Evolutionary conservation across 2,329 filamentous ascomycete species (phyloP).

Genomic region (Fusarium sp.): DNA sequence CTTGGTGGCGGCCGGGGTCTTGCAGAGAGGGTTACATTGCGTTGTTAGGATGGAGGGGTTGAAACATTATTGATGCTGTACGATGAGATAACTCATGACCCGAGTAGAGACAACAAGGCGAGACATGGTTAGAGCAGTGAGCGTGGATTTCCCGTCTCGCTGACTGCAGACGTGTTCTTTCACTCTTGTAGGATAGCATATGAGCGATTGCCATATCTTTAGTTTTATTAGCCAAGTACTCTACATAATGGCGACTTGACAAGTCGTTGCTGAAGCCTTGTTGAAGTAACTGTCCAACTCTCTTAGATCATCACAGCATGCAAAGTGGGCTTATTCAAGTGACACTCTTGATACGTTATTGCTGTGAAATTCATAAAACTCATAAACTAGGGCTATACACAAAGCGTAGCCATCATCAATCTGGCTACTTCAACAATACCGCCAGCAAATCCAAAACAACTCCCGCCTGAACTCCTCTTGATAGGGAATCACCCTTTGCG

Average conservation of each 20-base stretch:
- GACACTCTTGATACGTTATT: slow-evolving; percentile 42
- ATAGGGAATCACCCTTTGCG: slow-evolving; percentile 38
- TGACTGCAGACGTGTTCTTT: no score
- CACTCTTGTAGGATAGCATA: no score
- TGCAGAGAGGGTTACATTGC: slow-evolving; percentile 20
- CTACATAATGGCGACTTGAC: background rate
- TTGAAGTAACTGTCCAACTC: background rate
- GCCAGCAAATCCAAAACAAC: slow-evolving; percentile 43
- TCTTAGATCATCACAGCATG: background rate
- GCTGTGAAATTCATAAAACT: slow-evolving; percentile 44
- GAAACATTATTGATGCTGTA: background rate
- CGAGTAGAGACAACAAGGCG: no score
- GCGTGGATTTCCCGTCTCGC: no score
- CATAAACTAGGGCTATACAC: slow-evolving; percentile 41
- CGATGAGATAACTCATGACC: background rate
- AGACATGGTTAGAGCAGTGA: no score
- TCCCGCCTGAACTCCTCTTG: slow-evolving; percentile 46
- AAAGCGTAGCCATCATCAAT: slow-evolving; percentile 38
- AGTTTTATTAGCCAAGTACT: background rate
- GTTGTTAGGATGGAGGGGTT: slow-evolving; percentile 23
- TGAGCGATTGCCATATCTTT: no score
- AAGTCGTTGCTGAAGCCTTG: background rate
- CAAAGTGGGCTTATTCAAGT: slow-evolving; percentile 11
- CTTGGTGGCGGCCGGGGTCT: slow-evolving; percentile 26
- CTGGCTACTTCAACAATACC: slow-evolving; percentile 43